Conservation (phyloP, 768 basidiomycete species). For the Pleurotus sapidus region DNA sequence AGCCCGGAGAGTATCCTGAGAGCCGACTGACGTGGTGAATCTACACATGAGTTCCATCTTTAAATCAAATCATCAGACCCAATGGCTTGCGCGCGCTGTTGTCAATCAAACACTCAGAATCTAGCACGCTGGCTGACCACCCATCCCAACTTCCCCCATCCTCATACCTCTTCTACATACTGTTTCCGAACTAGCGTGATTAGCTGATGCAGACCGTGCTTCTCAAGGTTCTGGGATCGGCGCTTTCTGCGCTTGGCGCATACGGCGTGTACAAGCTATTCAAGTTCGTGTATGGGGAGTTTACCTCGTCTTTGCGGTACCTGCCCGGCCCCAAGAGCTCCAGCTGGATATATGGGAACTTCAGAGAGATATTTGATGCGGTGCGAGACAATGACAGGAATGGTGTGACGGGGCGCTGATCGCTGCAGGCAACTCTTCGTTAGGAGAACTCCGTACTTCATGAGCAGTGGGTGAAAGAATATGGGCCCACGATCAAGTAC, state of each 20-base stretch:
- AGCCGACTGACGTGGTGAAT: too few species aligned
- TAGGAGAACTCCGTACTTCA: constrained; percentile 36
- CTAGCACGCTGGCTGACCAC: too few species aligned
- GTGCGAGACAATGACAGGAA: constrained; percentile 21
- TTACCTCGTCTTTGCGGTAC: constrained; percentile 39
- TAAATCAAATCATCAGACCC: too few species aligned
- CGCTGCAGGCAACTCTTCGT: neutral
- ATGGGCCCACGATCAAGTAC: constrained; percentile 45
- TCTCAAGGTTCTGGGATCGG: constrained; percentile 5
- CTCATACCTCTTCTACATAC: too few species aligned
- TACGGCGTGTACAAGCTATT: constrained; percentile 30
- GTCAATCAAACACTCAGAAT: too few species aligned
- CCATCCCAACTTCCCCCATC: too few species aligned
- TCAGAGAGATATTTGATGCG: constrained; percentile 38
- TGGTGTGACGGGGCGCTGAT: neutral
- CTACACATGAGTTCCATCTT: too few species aligned
- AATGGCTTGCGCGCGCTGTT: too few species aligned
- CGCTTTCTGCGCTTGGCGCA: constrained; percentile 11
- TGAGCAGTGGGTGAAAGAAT: constrained; percentile 46
- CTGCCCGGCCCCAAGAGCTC: constrained; percentile 49
- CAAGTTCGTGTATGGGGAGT: constrained; percentile 24
- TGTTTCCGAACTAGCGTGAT: too few species aligned
- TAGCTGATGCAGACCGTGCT: neutral
- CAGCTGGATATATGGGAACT: constrained; percentile 46
- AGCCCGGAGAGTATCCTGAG: too few species aligned